These are phyloP conservation scores for Ligustrum vulgare DNA, from an alignment of 257 asterid species.

Conservation along the genomic window DNA sequence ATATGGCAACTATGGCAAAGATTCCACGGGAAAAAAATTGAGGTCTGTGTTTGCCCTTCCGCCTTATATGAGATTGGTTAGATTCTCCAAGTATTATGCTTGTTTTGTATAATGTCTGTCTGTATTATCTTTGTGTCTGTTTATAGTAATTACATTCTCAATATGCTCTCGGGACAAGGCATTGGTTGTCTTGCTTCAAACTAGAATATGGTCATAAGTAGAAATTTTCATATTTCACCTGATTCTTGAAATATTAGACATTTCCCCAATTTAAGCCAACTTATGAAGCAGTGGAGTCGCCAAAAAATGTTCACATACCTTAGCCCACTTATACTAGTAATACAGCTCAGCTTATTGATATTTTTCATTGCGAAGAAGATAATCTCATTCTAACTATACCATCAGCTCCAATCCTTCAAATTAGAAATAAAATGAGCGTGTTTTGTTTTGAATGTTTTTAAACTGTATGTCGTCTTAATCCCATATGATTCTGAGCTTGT, in stretches of 20 bases:
- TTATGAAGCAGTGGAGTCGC: not conserved
- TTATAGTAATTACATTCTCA: not conserved
- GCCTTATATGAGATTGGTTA: not conserved
- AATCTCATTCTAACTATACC: not conserved
- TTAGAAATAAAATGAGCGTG: not conserved
- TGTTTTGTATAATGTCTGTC: not conserved
- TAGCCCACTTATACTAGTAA: not conserved
- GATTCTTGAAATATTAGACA: too few species aligned
- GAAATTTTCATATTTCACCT: not conserved
- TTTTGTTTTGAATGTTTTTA: not conserved
- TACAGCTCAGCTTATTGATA: not conserved
- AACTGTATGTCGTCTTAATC: not conserved
- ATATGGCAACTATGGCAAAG: conserved; percentile 64
- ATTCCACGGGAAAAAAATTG: conserved; percentile 48
- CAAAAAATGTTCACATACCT: not conserved
- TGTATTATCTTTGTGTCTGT: not conserved
- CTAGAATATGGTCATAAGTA: not conserved
- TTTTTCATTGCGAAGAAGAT: not conserved
- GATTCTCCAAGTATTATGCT: not conserved
- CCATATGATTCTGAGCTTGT: not conserved
- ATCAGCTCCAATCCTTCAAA: not conserved
- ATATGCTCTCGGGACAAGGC: not conserved
- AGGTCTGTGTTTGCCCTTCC: conserved; percentile 47
- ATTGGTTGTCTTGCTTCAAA: conserved; percentile 2
- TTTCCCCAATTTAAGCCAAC: not conserved